Percentiles rank a stretch among this genome's conserved stretches.
phyloP scores from a whole-genome alignment of 768 basidiomycete genomes.

The Lentinula sp. region DNA sequence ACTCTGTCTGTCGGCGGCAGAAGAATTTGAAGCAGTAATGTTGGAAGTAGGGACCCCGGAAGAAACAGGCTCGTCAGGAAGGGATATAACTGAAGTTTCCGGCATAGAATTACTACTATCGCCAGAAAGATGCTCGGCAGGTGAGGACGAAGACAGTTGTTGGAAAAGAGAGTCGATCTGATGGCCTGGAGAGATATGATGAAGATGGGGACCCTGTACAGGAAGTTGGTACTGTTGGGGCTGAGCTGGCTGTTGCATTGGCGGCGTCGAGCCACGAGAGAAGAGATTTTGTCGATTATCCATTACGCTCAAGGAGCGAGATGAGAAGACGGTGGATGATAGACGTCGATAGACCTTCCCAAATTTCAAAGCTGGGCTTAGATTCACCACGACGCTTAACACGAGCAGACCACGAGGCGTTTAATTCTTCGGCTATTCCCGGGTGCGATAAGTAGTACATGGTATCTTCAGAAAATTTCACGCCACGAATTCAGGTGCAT shows the following conservation, averaged over 20 bases:
- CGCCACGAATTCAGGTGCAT: too few species aligned
- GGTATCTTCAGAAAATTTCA: neutral
- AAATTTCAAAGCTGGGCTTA: neutral
- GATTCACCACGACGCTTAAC: neutral
- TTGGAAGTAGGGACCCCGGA: neutral
- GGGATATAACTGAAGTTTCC: slow-evolving; percentile 36
- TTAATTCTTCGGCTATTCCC: neutral
- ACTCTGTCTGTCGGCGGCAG: slow-evolving; percentile 61
- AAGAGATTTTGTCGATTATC: slow-evolving; percentile 45
- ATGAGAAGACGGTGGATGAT: neutral
- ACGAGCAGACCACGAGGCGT: slow-evolving; percentile 8
- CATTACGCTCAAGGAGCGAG: slow-evolving; percentile 18
- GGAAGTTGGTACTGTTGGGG: slow-evolving; percentile 26
- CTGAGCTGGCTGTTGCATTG: slow-evolving; percentile 23
- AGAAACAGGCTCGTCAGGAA: slow-evolving; percentile 35
- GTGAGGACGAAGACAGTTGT: slow-evolving; percentile 33
- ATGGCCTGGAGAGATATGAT: slow-evolving; percentile 39
- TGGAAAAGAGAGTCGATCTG: slow-evolving; percentile 70
- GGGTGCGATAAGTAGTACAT: neutral
- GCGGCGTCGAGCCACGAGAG: slow-evolving; percentile 50
- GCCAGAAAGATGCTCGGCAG: slow-evolving; percentile 28
- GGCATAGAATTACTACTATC: slow-evolving; percentile 26
- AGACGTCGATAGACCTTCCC: neutral
- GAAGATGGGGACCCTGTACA: slow-evolving; percentile 29
- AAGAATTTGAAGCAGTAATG: slow-evolving; percentile 31